Conservation (phyloP, 2,329 filamentous ascomycete genomes). For the Aspergillus viridinutans region DNA sequence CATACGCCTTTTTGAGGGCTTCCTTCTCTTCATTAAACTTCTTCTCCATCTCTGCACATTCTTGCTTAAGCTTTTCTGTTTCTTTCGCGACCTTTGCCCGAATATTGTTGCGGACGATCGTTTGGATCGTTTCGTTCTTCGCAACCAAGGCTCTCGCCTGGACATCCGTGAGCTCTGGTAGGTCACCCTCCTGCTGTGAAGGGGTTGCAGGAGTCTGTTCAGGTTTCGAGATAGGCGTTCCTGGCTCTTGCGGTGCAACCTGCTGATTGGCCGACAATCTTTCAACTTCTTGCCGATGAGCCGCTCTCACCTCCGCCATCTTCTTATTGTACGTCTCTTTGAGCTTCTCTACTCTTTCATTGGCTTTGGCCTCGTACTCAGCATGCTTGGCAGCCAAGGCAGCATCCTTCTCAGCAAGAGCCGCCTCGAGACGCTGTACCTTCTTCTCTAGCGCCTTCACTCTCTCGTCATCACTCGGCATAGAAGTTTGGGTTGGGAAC, state of each 20-base stretch:
- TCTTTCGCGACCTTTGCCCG: slow-evolving; percentile 43
- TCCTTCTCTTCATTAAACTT: slow-evolving; percentile 40
- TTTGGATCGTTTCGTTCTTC: slow-evolving; percentile 47
- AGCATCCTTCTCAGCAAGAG: slow-evolving; percentile 47
- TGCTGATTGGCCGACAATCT: slow-evolving; percentile 45
- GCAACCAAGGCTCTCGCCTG: slow-evolving; percentile 49
- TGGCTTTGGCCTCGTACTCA: slow-evolving; percentile 47
- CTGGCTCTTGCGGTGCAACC: slow-evolving; percentile 15
- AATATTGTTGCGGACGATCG: slow-evolving; percentile 56
- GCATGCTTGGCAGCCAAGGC: slow-evolving; percentile 45
- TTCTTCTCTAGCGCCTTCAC: slow-evolving; percentile 60
- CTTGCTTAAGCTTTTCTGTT: slow-evolving; percentile 39
- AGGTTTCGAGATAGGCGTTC: slow-evolving; percentile 16
- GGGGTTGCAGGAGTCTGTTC: slow-evolving; percentile 27
- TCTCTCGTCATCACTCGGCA: slow-evolving; percentile 49
- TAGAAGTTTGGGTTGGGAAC: slow-evolving; percentile 25
- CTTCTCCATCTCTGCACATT: slow-evolving; percentile 31
- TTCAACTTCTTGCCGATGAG: slow-evolving; percentile 49
- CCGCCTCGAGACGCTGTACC: slow-evolving; percentile 51
- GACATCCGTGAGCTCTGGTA: slow-evolving; percentile 44
- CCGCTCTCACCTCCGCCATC: slow-evolving; percentile 52
- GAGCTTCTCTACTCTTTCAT: slow-evolving; percentile 52
- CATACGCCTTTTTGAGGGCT: slow-evolving; percentile 44
- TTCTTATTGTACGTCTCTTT: slow-evolving; percentile 68
- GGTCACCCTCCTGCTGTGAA: slow-evolving; percentile 29